Percentiles rank a stretch among this genome's conserved stretches.
phyloP scores from a whole-genome alignment of 441 rosid species.

The Macaranga tanarius region DNA sequence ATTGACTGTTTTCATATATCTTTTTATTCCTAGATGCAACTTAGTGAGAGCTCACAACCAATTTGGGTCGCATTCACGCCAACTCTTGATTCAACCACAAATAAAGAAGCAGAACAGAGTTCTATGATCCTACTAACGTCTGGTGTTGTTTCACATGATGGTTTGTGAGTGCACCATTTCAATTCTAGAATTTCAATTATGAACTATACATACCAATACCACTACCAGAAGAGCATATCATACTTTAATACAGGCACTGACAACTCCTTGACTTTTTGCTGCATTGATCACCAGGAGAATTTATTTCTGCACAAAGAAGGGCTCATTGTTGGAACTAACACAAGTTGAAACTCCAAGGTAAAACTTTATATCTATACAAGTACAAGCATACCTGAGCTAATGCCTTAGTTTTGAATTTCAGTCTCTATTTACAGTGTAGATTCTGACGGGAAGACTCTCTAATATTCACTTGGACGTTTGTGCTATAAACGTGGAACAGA shows the following conservation, averaged over 20 bases:
- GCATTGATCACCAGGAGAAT: conserved; percentile 41
- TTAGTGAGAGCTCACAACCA: conserved; percentile 54
- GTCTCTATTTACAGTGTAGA: conserved; percentile 27
- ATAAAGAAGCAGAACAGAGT: conserved; percentile 36
- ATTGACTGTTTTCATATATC: background rate
- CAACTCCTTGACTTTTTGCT: conserved; percentile 7
- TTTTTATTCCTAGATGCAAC: conserved; percentile 46
- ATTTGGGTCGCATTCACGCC: conserved; percentile 54
- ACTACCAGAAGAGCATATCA: background rate
- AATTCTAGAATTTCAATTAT: conserved; percentile 11
- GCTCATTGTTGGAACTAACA: conserved; percentile 50
- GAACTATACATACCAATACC: background rate
- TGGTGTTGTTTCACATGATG: conserved; percentile 53
- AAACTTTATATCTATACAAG: conserved; percentile 14
- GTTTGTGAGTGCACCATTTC: conserved; percentile 44
- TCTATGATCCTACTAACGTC: conserved; percentile 47
- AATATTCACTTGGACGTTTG: conserved; percentile 28
- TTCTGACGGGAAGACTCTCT: conserved; percentile 28
- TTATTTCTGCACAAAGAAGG: conserved; percentile 62
- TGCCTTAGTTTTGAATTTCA: conserved; percentile 24
- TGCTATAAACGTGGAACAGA: conserved; percentile 46
- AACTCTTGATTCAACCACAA: conserved; percentile 29
- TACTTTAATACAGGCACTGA: conserved; percentile 2
- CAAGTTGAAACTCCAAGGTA: conserved; percentile 64
- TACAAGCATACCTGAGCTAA: conserved; percentile 9